These are phyloP conservation scores for Capsella rubella DNA, from an alignment of 441 rosid species.

Conservation along the genomic window DNA sequence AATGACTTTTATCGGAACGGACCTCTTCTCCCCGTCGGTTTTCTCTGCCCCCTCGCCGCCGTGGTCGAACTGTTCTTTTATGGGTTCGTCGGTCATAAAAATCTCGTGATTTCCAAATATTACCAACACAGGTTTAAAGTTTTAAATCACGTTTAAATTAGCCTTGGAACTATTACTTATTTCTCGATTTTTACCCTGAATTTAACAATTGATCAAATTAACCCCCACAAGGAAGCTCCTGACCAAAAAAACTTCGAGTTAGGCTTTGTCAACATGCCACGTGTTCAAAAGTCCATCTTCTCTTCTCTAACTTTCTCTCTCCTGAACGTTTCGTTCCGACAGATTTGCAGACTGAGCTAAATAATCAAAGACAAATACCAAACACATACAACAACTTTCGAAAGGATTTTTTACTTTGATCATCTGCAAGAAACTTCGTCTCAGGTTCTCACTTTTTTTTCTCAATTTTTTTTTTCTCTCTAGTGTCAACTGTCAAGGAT, in stretches of 20 bases:
- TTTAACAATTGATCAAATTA: background rate
- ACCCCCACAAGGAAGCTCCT: constrained; percentile 9
- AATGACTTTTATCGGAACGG: background rate
- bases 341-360: constrained; percentile 29
- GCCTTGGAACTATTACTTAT: constrained; percentile 4
- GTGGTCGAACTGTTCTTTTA: constrained; percentile 27
- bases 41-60: constrained; percentile 42
- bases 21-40: constrained; percentile 33
- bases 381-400: background rate
- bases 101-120: constrained; percentile 15
- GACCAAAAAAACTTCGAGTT: background rate
- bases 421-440: constrained; percentile 25
- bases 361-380: constrained; percentile 9
- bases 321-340: constrained; percentile 35
- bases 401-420: constrained; percentile 15
- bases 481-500: background rate
- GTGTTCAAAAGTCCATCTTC: constrained; percentile 30
- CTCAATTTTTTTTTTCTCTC: background rate
- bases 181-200: background rate
- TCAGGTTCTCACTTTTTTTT: constrained; percentile 17
- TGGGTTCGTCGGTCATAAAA: constrained; percentile 29
- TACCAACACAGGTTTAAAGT: background rate
- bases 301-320: constrained; percentile 12
- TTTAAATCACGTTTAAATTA: background rate
- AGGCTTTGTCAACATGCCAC: constrained; percentile 39